A percentile compares a stretch with the other conserved stretches of the same genome.
Evolutionary conservation across 2,329 filamentous ascomycete genomes (phyloP).

Genomic region (Mariannaea elegans): DNA sequence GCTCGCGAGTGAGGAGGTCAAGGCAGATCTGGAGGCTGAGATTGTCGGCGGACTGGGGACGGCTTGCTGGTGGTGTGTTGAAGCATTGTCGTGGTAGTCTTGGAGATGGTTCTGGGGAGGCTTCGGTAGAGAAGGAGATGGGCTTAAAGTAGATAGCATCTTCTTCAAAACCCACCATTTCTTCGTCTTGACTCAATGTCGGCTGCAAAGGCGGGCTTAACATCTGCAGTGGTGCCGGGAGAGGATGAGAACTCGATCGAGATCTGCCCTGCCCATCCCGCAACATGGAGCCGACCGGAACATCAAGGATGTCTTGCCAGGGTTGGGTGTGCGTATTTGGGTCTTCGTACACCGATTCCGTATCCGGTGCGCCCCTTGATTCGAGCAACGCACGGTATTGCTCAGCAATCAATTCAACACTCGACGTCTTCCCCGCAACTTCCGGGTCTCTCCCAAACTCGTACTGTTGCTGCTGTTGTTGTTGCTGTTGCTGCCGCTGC

Average conservation of each 20-base stretch:
- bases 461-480: conserved; percentile 11
- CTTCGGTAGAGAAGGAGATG: conserved; percentile 49
- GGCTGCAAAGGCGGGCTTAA: conserved; percentile 38
- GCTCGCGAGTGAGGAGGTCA: conserved; percentile 59
- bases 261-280: conserved; percentile 21
- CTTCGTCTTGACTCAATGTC: conserved; percentile 55
- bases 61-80: conserved; percentile 24
- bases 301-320: conserved; percentile 25
- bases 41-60: conserved; percentile 42
- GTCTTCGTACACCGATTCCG: conserved; percentile 43
- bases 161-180: conserved; percentile 57
- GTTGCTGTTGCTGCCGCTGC: not conserved
- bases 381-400: conserved; percentile 60
- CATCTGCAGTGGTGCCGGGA: conserved; percentile 36
- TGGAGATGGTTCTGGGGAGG: conserved; percentile 40
- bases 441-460: conserved; percentile 32
- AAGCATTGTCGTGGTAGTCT: conserved; percentile 23
- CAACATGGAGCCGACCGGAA: conserved; percentile 22
- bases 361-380: conserved; percentile 45
- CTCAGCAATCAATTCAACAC: conserved; percentile 59
- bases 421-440: conserved; percentile 47
- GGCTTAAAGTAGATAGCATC: conserved; percentile 59
- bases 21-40: conserved; percentile 60
- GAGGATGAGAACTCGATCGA: conserved; percentile 28
- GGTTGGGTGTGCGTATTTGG: conserved; percentile 16